Base-by-base conservation (phyloP, 2,329 filamentous ascomycete genomes). In the Penicillium sp. region DNA sequence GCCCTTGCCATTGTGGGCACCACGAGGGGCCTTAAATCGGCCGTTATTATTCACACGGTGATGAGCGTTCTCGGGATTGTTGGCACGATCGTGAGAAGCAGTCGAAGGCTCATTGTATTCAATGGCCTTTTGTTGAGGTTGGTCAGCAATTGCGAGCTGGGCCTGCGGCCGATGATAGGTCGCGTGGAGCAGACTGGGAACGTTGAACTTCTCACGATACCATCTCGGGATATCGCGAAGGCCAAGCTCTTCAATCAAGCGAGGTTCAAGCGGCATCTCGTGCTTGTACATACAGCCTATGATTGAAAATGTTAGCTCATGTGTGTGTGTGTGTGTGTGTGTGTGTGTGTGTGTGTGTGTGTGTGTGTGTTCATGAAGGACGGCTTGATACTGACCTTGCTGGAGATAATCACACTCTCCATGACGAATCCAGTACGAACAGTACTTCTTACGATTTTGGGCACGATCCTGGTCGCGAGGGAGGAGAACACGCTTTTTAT, bases 351-450 rank as follows among this genome's bases (percentile, higher is more conserved):
- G 12, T 31, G 29, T 31, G 5, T 53, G 41, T 45, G 44, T 25
- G 14, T 55, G 15, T 18, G 20, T 9, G 11, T 48, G 6, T 40
- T 14, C 5, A 2, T 18, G 11, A n/a, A 11, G 27, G 25, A 43
- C 5, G 40, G 11, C 7, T 9, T 4, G 20, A 42, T 12, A 55
- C 66, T 52, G 63, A 72, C 75, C 92, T 67, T 92, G 87, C 70
- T 95, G 90, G 3, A 83, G 86, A 71, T 90, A 97, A 58, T 89
- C 89, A 70, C 92, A 97, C 42, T 89, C 85, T 20, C 91, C 92
- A 55, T 89, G 87, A 64, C 90, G 87, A 52, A 96, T 87, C 92
- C 92, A 97, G 73, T 93, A 90, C 55, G 91, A 90, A 74, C 92
- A 96, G 73, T 89, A 96, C 23, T 88, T 77, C 70, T 96, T 96